phyloP scores from a whole-genome alignment of 2,329 filamentous ascomycete genomes.

The Ascochyta rabiei region DNA sequence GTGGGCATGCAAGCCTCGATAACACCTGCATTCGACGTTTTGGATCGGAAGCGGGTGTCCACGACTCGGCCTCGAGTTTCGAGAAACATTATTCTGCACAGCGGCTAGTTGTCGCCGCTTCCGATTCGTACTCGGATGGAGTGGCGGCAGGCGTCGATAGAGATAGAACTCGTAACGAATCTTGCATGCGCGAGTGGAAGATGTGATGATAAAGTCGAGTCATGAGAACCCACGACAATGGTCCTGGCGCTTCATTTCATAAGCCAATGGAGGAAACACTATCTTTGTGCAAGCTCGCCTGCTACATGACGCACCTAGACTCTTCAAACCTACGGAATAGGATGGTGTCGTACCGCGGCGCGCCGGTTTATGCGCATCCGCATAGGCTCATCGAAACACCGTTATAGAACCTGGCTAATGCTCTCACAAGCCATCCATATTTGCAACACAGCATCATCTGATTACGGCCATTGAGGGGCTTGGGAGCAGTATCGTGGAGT shows the following conservation, averaged over 20 bases:
- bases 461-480: background rate
- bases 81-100: background rate
- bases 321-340: too few species aligned
- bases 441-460: background rate
- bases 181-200: background rate
- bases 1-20: background rate
- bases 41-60: background rate
- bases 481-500: background rate
- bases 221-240: background rate
- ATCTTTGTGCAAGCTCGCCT: background rate
- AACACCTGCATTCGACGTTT: conserved; percentile 2
- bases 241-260: background rate
- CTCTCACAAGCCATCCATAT: background rate
- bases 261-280: background rate
- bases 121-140: background rate
- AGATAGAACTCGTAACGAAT: background rate
- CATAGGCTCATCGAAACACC: background rate
- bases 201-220: background rate
- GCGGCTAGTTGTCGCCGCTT: background rate
- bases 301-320: background rate
- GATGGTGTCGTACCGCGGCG: too few species aligned
- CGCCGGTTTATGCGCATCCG: background rate
- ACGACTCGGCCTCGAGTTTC: background rate
- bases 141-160: background rate
- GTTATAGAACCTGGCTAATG: background rate